These are phyloP conservation scores for Tremella mesenterica DNA, from an alignment of 768 basidiomycete species.

Conservation along the genomic window DNA sequence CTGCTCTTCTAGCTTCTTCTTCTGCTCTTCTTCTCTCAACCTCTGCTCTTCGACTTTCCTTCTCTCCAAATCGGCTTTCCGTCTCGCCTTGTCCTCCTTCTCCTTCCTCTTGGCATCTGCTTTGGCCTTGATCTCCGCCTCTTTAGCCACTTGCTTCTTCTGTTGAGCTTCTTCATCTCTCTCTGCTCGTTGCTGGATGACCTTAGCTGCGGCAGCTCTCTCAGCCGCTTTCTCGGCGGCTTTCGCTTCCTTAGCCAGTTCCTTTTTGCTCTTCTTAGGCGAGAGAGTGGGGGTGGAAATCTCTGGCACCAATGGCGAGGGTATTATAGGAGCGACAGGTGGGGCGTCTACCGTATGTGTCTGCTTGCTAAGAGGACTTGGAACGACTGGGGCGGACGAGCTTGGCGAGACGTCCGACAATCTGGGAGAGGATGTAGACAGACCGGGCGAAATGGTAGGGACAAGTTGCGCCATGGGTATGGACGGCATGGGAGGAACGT, in stretches of 20 bases:
- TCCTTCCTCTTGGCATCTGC: constrained; percentile 25
- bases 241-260: constrained; percentile 36
- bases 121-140: constrained; percentile 13
- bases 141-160: constrained; percentile 20
- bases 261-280: constrained; percentile 30
- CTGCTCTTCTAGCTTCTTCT: neutral
- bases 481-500: neutral
- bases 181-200: constrained; percentile 24
- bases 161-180: constrained; percentile 15
- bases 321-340: neutral
- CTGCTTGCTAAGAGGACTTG: constrained; percentile 19
- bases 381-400: constrained; percentile 4
- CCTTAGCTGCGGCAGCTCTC: constrained; percentile 21
- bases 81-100: constrained; percentile 27
- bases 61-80: constrained; percentile 19
- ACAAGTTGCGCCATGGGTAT: neutral
- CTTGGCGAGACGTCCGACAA: neutral
- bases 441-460: neutral
- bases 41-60: constrained; percentile 1
- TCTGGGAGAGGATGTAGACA: neutral
- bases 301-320: neutral
- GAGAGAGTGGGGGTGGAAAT: constrained; percentile 1
- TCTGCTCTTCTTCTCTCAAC: no score
- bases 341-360: neutral
- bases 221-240: constrained; percentile 32